phyloP scores from a whole-genome alignment of 495 filamentous ascomycete species.

The Cairneyella variabilis region DNA sequence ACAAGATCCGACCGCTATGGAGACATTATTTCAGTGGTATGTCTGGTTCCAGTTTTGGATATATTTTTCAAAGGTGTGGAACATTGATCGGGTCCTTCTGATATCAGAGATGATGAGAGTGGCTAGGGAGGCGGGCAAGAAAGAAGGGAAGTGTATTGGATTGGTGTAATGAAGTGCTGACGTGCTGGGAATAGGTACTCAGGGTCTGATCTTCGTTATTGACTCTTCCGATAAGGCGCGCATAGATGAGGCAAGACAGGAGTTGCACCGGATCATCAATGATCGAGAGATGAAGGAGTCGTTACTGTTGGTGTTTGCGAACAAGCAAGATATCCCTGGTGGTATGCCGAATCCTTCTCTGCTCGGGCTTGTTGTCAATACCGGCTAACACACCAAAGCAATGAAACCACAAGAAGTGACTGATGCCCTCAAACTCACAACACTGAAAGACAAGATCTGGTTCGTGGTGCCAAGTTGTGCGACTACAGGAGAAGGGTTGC shows the following conservation, averaged over 20 bases:
- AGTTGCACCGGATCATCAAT: slow-evolving; percentile 92
- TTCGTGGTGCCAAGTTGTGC: slow-evolving; percentile 95
- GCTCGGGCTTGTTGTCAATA: too few species aligned
- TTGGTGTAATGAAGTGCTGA: slow-evolving; percentile 2
- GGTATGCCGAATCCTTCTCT: slow-evolving; percentile 50
- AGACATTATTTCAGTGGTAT: slow-evolving; percentile 96
- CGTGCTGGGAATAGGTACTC: slow-evolving; percentile 59
- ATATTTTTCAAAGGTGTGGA: neutral
- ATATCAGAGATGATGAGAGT: neutral
- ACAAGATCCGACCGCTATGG: slow-evolving; percentile 98
- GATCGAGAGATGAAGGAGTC: slow-evolving; percentile 99
- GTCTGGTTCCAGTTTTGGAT: slow-evolving; percentile 21
- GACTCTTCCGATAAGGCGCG: slow-evolving; percentile 84
- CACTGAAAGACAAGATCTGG: slow-evolving; percentile 90
- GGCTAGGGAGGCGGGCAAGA: too few species aligned
- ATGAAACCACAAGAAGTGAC: slow-evolving; percentile 85
- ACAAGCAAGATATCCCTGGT: slow-evolving; percentile 90
- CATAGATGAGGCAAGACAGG: slow-evolving; percentile 84
- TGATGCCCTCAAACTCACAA: slow-evolving; percentile 75
- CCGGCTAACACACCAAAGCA: slow-evolving; percentile 45
- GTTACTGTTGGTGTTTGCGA: slow-evolving; percentile 89
- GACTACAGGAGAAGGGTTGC: slow-evolving; percentile 87
- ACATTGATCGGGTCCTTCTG: neutral
- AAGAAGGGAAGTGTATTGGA: neutral
- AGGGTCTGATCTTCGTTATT: slow-evolving; percentile 96